These are phyloP conservation scores for Mycena galericulata DNA, from an alignment of 768 basidiomycete genomes.

Conservation along the genomic window DNA sequence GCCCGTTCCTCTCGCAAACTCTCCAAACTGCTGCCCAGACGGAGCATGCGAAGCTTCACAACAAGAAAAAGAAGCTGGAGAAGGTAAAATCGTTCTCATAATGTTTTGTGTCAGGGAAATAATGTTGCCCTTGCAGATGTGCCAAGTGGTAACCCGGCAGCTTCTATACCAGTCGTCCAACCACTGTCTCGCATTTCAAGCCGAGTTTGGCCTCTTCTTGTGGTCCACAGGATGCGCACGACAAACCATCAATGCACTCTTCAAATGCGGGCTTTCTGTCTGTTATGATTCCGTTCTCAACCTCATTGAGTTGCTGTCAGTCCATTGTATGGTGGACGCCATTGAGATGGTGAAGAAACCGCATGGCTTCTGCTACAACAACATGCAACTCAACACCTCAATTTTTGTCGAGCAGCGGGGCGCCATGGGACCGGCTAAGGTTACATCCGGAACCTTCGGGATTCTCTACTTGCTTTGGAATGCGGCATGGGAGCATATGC, in stretches of 20 bases:
- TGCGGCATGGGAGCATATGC: constrained; percentile 8
- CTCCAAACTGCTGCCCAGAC: constrained; percentile 15
- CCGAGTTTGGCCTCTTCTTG: constrained; percentile 28
- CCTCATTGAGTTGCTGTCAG: constrained; percentile 5
- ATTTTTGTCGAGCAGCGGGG: constrained; percentile 19
- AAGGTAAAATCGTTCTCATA: not conserved
- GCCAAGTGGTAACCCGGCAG: constrained; percentile 5
- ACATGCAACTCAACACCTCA: constrained; percentile 35
- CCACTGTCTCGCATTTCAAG: constrained; percentile 24
- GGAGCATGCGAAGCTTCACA: not conserved
- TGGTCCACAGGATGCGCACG: constrained; percentile 26
- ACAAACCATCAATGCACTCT: constrained; percentile 13
- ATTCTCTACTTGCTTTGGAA: constrained; percentile 34
- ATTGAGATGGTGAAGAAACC: not conserved
- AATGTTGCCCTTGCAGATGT: not conserved
- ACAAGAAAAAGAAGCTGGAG: not conserved
- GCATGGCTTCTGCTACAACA: constrained; percentile 21
- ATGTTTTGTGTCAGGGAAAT: not conserved
- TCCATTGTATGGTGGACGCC: not conserved
- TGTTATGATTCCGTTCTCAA: constrained; percentile 29
- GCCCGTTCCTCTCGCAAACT: constrained; percentile 2
- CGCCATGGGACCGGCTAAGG: constrained; percentile 33
- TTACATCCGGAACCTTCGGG: constrained; percentile 34
- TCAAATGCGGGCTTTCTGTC: constrained; percentile 24
- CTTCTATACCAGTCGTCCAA: not conserved